Evolutionary conservation across 768 basidiomycete species (phyloP), one percentile per base, ranked within the genome.

Genomic region (Leccinellum rugosiceps): DNA sequence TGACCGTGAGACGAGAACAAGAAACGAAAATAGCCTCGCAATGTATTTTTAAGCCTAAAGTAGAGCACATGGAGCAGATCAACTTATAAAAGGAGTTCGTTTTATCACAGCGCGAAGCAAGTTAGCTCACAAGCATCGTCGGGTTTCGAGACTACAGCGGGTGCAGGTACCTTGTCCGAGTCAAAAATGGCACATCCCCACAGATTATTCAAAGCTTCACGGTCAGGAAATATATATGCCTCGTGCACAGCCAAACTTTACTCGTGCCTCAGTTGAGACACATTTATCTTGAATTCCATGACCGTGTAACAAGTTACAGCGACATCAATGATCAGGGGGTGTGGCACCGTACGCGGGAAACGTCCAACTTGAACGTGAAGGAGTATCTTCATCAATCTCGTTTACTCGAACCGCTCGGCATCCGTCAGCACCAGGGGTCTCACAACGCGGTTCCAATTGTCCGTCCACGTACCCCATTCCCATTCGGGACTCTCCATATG

Each of bases 381-480:
- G 15, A 25, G 31, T n/a, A 17, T 41, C 21, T 3, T 25, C n/a
- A 53, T 26, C 6, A 19, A 23, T 21, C 35, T 32, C 45, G 23
- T 50, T 50, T 51, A 72, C 49, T 66, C 61, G 43, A 64, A 61
- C 19, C 61, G 61, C 49, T 58, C 61, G 30, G 65, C 72, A 47
- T 76, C 73, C 28, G 55, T 65, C 52, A 78, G 54, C 23, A 82
- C 64, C 32, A 93, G 67, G 15, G 89, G 90, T 66, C 77, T 76
- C 52, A 96, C 77, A 19, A 82, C 76, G 45, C 73, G 75, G 50
- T 82, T 80, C 94, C 94, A 98, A 64, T 94, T 94, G 53, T 92
- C 84, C 55, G 86, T 80, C 94, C 94, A 98, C 0, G 82, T 83
- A 23, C 77, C 74, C 91, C 91, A 94, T 31, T 78, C 76, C 78